These are phyloP conservation scores for Bigelowiella natans DNA, from an alignment of 78 protist genomes.

Conservation along the genomic window DNA sequence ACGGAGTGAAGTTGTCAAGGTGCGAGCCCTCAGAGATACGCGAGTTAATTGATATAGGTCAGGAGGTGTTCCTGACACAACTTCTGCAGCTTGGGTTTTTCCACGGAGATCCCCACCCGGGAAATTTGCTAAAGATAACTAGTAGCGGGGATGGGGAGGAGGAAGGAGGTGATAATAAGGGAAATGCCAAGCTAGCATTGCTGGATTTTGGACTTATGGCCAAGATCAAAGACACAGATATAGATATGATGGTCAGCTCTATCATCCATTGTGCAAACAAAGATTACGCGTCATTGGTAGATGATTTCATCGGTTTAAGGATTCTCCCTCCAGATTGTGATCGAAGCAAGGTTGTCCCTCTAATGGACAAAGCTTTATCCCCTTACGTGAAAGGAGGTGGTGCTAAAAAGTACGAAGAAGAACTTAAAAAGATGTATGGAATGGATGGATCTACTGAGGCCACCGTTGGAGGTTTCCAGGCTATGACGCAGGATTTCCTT, in stretches of 20 bases:
- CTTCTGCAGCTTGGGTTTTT: conserved; percentile 27
- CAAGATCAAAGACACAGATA: background rate
- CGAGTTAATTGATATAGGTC: conserved; percentile 18
- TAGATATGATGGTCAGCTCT: background rate
- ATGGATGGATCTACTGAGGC: conserved; percentile 8
- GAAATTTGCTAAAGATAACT: conserved; percentile 15
- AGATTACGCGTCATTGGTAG: background rate
- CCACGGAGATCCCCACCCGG: conserved; percentile 29
- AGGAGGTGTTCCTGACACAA: conserved; percentile 36
- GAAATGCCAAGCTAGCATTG: background rate
- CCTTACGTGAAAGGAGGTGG: conserved; percentile 32
- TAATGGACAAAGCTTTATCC: conserved; percentile 26
- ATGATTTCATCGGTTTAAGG: background rate
- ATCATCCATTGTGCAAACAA: background rate
- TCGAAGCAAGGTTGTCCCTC: conserved; percentile 3
- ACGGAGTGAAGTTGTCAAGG: background rate
- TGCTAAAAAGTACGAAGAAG: background rate
- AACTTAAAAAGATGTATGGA: conserved; percentile 13
- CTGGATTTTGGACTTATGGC: conserved; percentile 31
- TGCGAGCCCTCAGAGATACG: background rate
- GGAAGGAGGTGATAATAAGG: too few species aligned
- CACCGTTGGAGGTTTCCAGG: conserved; percentile 36
- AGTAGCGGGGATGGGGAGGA: background rate
- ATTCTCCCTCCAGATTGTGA: background rate
- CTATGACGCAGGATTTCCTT: background rate